These are phyloP conservation scores for Usnea hakonensis DNA, from an alignment of 495 filamentous ascomycete genomes.

Conservation along the genomic window DNA sequence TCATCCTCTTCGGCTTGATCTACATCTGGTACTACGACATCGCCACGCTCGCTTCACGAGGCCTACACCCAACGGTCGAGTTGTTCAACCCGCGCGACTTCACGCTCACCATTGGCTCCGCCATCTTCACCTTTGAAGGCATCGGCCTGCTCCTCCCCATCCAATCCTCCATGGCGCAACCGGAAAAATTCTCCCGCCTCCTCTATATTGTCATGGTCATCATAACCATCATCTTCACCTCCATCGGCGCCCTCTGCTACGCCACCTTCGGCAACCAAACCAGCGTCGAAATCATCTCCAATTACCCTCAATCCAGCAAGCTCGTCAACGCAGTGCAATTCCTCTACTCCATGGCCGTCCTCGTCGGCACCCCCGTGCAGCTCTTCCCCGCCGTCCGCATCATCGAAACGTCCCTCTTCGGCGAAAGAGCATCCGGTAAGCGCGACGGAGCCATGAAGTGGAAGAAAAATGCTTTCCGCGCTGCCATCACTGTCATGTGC, in stretches of 20 bases:
- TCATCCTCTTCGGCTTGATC: slow-evolving; percentile 52
- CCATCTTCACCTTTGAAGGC: slow-evolving; percentile 63
- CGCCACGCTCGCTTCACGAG: slow-evolving; percentile 36
- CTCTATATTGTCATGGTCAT: slow-evolving; percentile 53
- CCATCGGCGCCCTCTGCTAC: slow-evolving; percentile 56
- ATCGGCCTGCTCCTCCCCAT: slow-evolving; percentile 61
- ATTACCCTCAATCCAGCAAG: slow-evolving; percentile 52
- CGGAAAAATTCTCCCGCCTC: slow-evolving; percentile 49
- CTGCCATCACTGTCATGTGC: slow-evolving; percentile 40
- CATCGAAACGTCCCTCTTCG: slow-evolving; percentile 48
- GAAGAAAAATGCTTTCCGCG: slow-evolving; percentile 57
- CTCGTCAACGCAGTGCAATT: slow-evolving; percentile 61
- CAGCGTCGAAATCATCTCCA: slow-evolving; percentile 55
- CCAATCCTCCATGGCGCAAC: slow-evolving; percentile 54
- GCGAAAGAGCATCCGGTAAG: slow-evolving; percentile 47
- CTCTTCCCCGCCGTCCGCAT: slow-evolving; percentile 58
- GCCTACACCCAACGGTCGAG: slow-evolving; percentile 42
- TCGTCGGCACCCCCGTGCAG: slow-evolving; percentile 56
- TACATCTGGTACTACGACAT: slow-evolving; percentile 61
- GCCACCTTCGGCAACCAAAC: slow-evolving; percentile 53
- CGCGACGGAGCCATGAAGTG: slow-evolving; percentile 48
- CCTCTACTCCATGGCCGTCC: slow-evolving; percentile 55
- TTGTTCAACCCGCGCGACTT: slow-evolving; percentile 55
- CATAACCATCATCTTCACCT: slow-evolving; percentile 56
- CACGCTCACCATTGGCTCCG: slow-evolving; percentile 54